A percentile compares a stretch with the other conserved stretches of the same genome.
Conservation (phyloP, 805 yeast genomes). For the Candida wancherniae region DNA sequence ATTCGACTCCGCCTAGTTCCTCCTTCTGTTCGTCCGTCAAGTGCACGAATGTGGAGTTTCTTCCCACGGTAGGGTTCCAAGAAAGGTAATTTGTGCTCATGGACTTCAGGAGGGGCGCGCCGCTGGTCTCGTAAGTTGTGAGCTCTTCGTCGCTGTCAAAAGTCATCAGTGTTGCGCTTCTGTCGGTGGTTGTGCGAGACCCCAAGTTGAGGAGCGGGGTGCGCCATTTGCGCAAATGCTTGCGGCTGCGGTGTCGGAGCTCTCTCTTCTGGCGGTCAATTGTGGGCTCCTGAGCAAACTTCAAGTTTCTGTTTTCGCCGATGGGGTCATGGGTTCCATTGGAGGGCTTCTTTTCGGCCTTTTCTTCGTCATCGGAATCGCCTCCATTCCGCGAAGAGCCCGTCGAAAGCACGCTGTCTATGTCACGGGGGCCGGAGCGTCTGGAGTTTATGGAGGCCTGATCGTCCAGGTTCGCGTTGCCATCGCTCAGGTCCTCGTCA, state of each 20-base stretch:
- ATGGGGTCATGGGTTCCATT: slow-evolving; percentile 1
- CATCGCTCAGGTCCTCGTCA: slow-evolving; percentile 4
- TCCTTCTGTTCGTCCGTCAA: slow-evolving; percentile 80
- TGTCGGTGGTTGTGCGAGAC: slow-evolving; percentile 11
- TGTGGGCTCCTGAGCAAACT: slow-evolving; percentile 14
- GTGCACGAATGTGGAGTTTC: slow-evolving; percentile 87
- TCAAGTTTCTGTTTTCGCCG: slow-evolving; percentile 7
- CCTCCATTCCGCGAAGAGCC: slow-evolving; percentile 1
- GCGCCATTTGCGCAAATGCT: slow-evolving; percentile 14
- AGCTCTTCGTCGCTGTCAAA: slow-evolving; percentile 17
- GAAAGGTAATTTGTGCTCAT: slow-evolving; percentile 70
- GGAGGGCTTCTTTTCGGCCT: slow-evolving; percentile 1
- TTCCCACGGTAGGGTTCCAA: slow-evolving; percentile 86
- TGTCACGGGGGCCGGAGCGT: slow-evolving; percentile 1
- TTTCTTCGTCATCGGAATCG: slow-evolving; percentile 9
- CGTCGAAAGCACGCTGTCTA: slow-evolving; percentile 2
- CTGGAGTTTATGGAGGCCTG: slow-evolving; percentile 1
- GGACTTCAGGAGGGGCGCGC: slow-evolving; percentile 15
- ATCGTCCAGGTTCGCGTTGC: slow-evolving; percentile 5
- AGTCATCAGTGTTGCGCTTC: slow-evolving; percentile 5
- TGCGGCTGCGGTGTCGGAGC: slow-evolving; percentile 3
- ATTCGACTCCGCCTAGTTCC: slow-evolving; percentile 96
- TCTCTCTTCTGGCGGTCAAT: slow-evolving; percentile 12
- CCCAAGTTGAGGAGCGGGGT: slow-evolving; percentile 11
- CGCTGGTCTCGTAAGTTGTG: slow-evolving; percentile 5